A percentile compares a stretch with the other conserved stretches of the same genome.
phyloP scores from a whole-genome alignment of 2,329 filamentous ascomycete genomes.

The Helotiales sp. region DNA sequence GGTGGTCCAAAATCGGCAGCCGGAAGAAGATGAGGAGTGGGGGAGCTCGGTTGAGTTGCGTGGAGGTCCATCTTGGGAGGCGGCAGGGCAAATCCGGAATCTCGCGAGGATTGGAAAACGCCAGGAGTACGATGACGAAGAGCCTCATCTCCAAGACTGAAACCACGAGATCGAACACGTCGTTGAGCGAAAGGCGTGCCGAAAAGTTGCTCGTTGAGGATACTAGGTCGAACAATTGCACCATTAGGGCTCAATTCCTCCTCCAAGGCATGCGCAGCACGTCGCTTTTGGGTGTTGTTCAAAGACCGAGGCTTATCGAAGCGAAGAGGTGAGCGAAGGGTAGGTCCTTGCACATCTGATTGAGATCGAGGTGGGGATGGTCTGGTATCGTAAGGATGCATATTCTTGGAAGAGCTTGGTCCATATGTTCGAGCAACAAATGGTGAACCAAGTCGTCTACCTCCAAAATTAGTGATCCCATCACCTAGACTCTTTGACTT shows the following conservation, averaged over 20 bases:
- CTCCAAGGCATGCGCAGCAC: constrained; percentile 31
- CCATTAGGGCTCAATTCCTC: constrained; percentile 29
- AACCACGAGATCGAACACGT: constrained; percentile 35
- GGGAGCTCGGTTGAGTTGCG: constrained; percentile 5
- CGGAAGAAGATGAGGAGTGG: constrained; percentile 33
- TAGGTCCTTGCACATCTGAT: constrained; percentile 17
- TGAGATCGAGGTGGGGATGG: constrained; percentile 17
- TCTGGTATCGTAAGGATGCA: constrained; percentile 12
- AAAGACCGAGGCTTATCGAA: constrained; percentile 29
- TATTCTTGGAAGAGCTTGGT: constrained; percentile 53
- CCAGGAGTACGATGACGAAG: constrained; percentile 22
- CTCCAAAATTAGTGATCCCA: constrained; percentile 4
- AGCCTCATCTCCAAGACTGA: constrained; percentile 35
- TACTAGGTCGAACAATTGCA: constrained; percentile 29
- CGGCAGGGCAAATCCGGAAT: not conserved
- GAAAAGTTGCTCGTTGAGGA: constrained; percentile 34
- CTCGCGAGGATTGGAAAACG: constrained; percentile 23
- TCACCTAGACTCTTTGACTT: constrained; percentile 9
- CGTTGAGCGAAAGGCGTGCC: constrained; percentile 28
- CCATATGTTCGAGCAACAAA: constrained; percentile 61
- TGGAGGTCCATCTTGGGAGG: constrained; percentile 1
- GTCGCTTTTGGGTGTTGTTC: constrained; percentile 33
- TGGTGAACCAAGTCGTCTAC: constrained; percentile 29
- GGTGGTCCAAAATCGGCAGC: constrained; percentile 30
- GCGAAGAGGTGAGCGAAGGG: constrained; percentile 32